Conservation (phyloP, 2,329 filamentous ascomycete genomes). For the Claviceps cyperi region DNA sequence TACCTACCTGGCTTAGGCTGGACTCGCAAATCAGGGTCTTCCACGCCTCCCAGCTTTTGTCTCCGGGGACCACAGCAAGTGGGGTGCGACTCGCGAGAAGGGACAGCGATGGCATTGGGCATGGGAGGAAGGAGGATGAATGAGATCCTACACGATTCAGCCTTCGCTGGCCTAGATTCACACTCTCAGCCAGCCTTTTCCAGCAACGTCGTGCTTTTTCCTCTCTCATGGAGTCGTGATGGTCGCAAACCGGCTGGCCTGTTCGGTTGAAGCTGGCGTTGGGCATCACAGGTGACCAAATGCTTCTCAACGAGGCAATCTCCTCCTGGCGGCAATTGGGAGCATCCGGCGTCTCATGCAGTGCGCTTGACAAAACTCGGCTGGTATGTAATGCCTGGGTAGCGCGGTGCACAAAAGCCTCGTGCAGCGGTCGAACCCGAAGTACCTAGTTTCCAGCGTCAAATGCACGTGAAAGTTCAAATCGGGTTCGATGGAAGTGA, state of each 20-base stretch:
- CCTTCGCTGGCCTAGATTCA: conserved; percentile 1
- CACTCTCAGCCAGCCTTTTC: neutral
- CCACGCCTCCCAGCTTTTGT: conserved; percentile 1
- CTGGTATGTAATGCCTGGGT: neutral
- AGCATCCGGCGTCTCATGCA: neutral
- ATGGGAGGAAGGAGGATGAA: neutral
- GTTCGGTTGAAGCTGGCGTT: neutral
- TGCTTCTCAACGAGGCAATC: neutral
- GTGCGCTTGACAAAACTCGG: neutral
- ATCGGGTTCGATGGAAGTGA: neutral
- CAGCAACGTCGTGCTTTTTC: neutral
- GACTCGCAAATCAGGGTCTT: conserved; percentile 1
- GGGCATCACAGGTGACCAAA: neutral
- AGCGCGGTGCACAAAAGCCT: neutral
- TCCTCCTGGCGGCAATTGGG: neutral
- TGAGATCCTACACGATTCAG: conserved; percentile 1
- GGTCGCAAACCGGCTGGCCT: neutral
- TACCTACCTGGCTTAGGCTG: neutral
- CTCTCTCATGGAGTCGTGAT: neutral
- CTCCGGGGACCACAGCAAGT: neutral
- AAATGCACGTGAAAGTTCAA: neutral
- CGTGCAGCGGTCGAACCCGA: neutral
- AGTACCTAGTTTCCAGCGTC: neutral
- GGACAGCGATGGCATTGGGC: neutral
- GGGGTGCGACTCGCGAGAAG: too few relatives aligned